Conservation (phyloP, 257 asterid genomes). For the Solanum etuberosum region DNA sequence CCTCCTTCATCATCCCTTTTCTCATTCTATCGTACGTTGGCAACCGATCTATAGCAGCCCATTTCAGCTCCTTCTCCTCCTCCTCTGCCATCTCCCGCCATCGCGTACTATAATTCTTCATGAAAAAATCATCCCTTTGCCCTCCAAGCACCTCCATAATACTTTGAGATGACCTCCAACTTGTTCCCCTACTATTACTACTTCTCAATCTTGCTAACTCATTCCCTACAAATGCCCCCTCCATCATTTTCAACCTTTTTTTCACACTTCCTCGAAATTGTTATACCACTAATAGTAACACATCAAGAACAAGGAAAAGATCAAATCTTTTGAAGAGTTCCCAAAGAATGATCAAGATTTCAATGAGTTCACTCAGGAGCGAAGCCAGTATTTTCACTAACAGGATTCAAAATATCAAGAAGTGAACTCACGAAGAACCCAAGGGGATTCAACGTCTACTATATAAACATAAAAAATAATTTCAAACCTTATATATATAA, state of each 20-base stretch:
- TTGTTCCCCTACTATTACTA: constrained; percentile 23
- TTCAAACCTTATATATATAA: not conserved
- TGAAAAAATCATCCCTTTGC: constrained; percentile 38
- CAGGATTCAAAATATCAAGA: not conserved
- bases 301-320: not conserved
- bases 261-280: constrained; percentile 6
- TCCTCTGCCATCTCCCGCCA: constrained; percentile 32
- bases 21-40: constrained; percentile 68
- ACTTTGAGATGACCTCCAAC: constrained; percentile 32
- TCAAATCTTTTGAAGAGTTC: not conserved
- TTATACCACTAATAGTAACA: not conserved
- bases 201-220: constrained; percentile 39
- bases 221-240: constrained; percentile 42
- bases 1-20: constrained; percentile 59
- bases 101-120: constrained; percentile 41
- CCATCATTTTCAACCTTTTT: constrained; percentile 10
- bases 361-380: not conserved
- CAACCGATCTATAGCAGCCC: constrained; percentile 91
- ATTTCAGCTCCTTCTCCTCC: constrained; percentile 71
- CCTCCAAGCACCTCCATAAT: constrained; percentile 64
- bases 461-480: not conserved
- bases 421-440: not conserved
- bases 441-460: not conserved
- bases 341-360: not conserved
- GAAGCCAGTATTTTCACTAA: not conserved